Conservation (phyloP, 345 rosid species). For the Lagerstroemia speciosa region DNA sequence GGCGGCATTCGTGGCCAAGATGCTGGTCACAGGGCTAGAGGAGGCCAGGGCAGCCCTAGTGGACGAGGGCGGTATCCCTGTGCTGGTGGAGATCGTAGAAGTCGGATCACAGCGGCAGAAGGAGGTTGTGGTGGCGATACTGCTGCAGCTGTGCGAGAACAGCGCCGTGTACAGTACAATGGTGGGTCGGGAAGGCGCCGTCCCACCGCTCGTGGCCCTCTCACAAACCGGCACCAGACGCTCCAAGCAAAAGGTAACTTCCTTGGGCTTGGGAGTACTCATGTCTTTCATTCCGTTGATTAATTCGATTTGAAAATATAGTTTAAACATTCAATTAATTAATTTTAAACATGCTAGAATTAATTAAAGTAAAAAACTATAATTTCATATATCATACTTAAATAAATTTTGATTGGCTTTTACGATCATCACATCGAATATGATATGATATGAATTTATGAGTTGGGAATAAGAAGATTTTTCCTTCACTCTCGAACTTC, state of each 20-base stretch:
- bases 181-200: constrained; percentile 94
- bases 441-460: no score
- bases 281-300: background rate
- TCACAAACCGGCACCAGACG: constrained; percentile 82
- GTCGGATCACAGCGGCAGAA: constrained; percentile 81
- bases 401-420: no score
- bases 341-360: no score
- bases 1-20: constrained; percentile 63
- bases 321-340: no score
- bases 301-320: background rate
- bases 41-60: constrained; percentile 69
- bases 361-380: no score
- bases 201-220: constrained; percentile 79
- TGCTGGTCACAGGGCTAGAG: constrained; percentile 48
- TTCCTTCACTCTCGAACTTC: no score
- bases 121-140: constrained; percentile 66
- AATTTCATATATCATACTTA: no score
- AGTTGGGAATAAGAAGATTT: no score
- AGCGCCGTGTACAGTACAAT: constrained; percentile 46
- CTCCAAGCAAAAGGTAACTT: constrained; percentile 68
- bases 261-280: no score
- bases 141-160: constrained; percentile 66
- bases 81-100: constrained; percentile 81
- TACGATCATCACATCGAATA: no score
- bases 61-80: constrained; percentile 87